These are phyloP conservation scores for Vigna hirtella DNA, from an alignment of 306 rosid species.

Conservation along the genomic window DNA sequence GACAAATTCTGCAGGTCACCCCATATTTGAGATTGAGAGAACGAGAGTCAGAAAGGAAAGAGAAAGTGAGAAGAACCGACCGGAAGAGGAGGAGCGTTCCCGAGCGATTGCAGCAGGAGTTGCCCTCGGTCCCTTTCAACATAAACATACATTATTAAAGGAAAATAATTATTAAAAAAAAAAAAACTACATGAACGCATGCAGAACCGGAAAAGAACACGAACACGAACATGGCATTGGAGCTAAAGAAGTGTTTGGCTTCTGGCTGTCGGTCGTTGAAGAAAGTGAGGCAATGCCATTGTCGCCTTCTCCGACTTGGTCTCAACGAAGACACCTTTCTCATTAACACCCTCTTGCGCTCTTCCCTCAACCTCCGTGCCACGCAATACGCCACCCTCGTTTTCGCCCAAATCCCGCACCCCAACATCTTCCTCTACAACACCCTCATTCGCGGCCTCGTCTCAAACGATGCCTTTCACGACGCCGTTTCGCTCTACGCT, in stretches of 20 bases:
- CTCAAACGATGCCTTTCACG: conserved; percentile 55
- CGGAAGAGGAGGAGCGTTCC: too few relatives aligned
- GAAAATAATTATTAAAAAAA: too few relatives aligned
- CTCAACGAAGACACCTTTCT: conserved; percentile 64
- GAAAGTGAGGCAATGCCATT: conserved; percentile 61
- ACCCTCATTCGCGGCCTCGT: conserved; percentile 74
- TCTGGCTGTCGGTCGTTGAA: conserved; percentile 59
- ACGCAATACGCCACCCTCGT: conserved; percentile 50
- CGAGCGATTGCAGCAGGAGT: too few relatives aligned
- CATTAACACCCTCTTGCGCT: conserved; percentile 57
- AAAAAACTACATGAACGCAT: not conserved
- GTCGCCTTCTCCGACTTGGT: conserved; percentile 61
- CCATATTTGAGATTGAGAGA: too few relatives aligned
- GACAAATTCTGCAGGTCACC: too few relatives aligned
- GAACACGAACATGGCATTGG: conserved; percentile 34
- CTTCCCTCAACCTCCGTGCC: conserved; percentile 44
- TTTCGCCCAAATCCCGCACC: conserved; percentile 50
- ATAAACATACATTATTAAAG: too few relatives aligned
- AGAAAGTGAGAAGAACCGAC: too few relatives aligned
- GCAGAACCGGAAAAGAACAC: not conserved
- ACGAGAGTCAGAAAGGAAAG: too few relatives aligned
- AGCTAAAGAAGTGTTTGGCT: conserved; percentile 52
- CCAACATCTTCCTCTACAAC: conserved; percentile 62
- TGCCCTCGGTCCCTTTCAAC: too few relatives aligned
- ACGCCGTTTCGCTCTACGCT: conserved; percentile 45